Evolutionary conservation across 2,329 filamentous ascomycete species (phyloP), one percentile per base, ranked within the genome.

Genomic region (Fonsecaea multimorphosa): DNA sequence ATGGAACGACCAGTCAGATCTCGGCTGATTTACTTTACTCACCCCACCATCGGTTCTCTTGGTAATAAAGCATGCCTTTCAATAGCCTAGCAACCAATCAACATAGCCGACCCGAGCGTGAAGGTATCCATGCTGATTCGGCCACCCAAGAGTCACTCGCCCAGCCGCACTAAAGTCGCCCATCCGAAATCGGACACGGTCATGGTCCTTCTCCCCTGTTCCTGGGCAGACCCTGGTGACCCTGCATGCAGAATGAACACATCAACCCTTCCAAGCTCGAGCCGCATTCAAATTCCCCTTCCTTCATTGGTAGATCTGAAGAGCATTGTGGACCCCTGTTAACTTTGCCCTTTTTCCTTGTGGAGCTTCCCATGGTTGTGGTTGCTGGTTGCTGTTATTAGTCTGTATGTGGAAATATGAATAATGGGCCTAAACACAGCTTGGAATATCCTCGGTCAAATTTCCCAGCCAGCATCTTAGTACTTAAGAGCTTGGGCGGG

Each of bases 131-230:
- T 49, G 22, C 6, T 60, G 46, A 60, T 52, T 52, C 24, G 58
- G 29, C 31, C 29, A 24, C 19, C 14, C 16, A 24, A 29, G 16
- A 22, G 24, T 27, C 40, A 8, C 9, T 31, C 52, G 62, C 56
- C 31, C 59, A 59, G 59, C 58, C 32, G 46, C 58, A 63, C 63
- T 68, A 68, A 65, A 65, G 36, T 68, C 58, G 66, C 53, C 59
- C 58, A 62, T 59, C 66, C 66, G 66, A 68, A 29, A 40, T 65
- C 66, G 66, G 66, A 68, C 63, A 29, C 34, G 12, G 46, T 40
- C n/a, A 16, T 27, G 27, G 16, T 31, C 14, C 38, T 52, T 36
- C n/a, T 32, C 27, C 64, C 64, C 55, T 66, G 64, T 38, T 58
- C 31, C 38, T 58, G n/a, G 55, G 12, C 24, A 38, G 40, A 57